Evolutionary conservation across 768 basidiomycete genomes (phyloP), one percentile per base, ranked within the genome.

Genomic region (Leccinum longicurvipes): DNA sequence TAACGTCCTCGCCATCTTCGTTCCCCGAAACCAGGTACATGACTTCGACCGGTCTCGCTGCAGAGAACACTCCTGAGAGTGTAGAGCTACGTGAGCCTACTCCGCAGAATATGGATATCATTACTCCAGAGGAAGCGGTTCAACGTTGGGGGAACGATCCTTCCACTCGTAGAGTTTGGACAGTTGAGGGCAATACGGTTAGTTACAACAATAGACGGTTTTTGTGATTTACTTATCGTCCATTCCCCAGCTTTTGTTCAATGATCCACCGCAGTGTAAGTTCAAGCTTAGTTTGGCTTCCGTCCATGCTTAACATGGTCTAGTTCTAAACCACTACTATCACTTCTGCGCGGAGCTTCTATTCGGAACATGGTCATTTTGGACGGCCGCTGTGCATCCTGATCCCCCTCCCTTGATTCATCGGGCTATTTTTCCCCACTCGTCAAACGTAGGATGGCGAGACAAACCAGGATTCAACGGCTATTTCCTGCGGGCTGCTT

Each of bases 281-380:
- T 56, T 44, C n/a, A 21, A 32, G 44, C 31, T n/a, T 23, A 6
- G 25, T 32, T 19, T 27, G 31, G 14, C 28, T 36, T 59, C 23
- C 27, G 6, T 24, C 27, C 12, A 17, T 45, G 21, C 51, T 61
- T 34, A 60, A 29, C 9, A n/a, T 32, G 3, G 6, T 25, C 23
- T 32, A 76, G 73, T 93, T 77, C 78, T 93, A n/a, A 74, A 77
- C 46, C 92, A 93, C 67, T 93, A 92, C 69, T 93, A 93, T 71
- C 92, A 93, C 71, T 86, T 91, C 56, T 87, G 87, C 29, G 92
- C 87, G 0, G 92, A 94, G 66, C 82, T 91, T 47, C 73, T 91
- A 54, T 74, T 93, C 29, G 91, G 91, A 29, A 73, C 81, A 3
- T 90, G 89, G 79, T 81, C 88, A 2, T 81, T 90, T 62, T 90